A percentile compares a stretch with the other conserved stretches of the same genome.
Evolutionary conservation across 2,329 filamentous ascomycete genomes (phyloP).

Genomic region (Diaporthe sp.): DNA sequence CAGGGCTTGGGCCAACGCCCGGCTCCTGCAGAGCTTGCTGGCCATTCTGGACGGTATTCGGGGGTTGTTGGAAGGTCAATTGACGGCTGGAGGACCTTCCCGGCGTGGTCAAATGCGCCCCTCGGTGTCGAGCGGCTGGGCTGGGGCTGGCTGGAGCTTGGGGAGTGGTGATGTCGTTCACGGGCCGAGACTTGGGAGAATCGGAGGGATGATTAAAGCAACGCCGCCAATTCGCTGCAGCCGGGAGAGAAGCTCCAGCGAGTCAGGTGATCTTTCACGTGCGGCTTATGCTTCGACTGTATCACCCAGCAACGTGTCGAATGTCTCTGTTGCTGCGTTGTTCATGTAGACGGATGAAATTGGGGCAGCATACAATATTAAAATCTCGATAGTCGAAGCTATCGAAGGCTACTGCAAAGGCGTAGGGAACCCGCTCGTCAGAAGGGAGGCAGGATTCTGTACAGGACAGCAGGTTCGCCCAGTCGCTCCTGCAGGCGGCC

Average conservation of each 20-base stretch:
- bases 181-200: slow-evolving; percentile 6
- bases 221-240: slow-evolving; percentile 32
- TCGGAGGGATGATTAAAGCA: slow-evolving; percentile 37
- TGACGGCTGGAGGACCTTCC: slow-evolving; percentile 48
- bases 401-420: not conserved
- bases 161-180: slow-evolving; percentile 41
- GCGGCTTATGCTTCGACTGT: not conserved
- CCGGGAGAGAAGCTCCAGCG: not conserved
- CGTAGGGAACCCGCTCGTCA: not conserved
- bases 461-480: not conserved
- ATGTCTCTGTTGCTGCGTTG: not conserved
- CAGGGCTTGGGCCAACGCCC: slow-evolving; percentile 69
- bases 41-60: slow-evolving; percentile 64
- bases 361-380: not conserved
- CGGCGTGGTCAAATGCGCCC: slow-evolving; percentile 9
- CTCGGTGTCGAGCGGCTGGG: not conserved
- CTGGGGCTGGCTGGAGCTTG: slow-evolving; percentile 20
- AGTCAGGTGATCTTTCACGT: slow-evolving; percentile 35
- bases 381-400: not conserved
- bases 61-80: slow-evolving; percentile 59
- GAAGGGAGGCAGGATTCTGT: not conserved
- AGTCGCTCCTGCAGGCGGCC: slow-evolving; percentile 4
- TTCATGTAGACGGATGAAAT: not conserved
- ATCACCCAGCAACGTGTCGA: not conserved
- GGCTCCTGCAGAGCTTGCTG: slow-evolving; percentile 70